Conservation (phyloP, 2,329 filamentous ascomycete species). For the Ceratocystis colombiana region DNA sequence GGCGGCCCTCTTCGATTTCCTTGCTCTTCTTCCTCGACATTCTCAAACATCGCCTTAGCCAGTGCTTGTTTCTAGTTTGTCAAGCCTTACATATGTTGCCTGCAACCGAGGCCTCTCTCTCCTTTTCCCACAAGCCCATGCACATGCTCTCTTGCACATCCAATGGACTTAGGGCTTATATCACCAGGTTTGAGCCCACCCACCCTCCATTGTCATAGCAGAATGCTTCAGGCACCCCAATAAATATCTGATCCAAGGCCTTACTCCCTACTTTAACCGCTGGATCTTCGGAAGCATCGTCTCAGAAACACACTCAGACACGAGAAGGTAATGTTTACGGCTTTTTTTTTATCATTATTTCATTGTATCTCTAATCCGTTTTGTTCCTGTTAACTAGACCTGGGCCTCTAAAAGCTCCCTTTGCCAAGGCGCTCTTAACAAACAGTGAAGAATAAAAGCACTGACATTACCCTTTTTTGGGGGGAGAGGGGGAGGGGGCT, state of each 20-base stretch:
- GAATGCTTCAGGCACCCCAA: background rate
- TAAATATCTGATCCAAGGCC: background rate
- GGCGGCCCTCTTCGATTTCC: no score
- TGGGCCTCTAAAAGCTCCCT: background rate
- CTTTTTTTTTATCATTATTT: background rate
- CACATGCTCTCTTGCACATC: background rate
- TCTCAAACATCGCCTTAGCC: no score
- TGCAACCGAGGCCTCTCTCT: background rate
- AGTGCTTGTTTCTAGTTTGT: no score
- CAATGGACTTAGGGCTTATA: background rate
- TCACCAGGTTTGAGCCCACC: background rate
- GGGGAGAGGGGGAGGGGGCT: no score
- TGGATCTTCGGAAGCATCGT: background rate
- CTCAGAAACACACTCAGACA: background rate
- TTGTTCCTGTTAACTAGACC: background rate
- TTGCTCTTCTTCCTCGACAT: no score
- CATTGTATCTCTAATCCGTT: conserved; percentile 2
- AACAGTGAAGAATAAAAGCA: no score
- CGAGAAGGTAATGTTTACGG: background rate
- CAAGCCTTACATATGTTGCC: no score
- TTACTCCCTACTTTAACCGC: background rate
- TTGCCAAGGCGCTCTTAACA: background rate
- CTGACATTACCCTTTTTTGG: no score
- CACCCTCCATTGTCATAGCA: background rate
- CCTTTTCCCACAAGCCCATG: background rate